These are phyloP conservation scores for Talaromyces liani DNA, from an alignment of 495 filamentous ascomycete species.

Conservation along the genomic window DNA sequence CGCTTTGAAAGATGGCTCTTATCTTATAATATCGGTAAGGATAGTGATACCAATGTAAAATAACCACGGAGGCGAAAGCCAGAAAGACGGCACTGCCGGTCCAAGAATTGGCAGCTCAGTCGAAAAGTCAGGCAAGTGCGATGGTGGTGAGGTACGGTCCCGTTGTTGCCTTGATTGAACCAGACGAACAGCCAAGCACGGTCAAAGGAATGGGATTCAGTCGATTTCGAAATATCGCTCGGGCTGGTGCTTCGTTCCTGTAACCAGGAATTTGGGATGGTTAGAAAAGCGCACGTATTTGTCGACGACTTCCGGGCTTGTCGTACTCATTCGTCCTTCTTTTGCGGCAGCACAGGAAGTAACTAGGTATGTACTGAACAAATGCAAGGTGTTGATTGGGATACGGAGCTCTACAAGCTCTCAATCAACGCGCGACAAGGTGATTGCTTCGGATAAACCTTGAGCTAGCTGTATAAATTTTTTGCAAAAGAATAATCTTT, in stretches of 20 bases:
- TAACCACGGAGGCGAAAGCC: neutral
- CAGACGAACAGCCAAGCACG: neutral
- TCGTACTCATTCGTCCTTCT: slow-evolving; percentile 1
- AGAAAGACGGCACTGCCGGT: neutral
- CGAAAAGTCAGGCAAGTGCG: neutral
- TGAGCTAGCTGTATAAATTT: neutral
- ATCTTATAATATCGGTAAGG: neutral
- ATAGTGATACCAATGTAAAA: neutral
- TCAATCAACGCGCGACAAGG: neutral
- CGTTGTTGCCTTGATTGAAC: neutral
- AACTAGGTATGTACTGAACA: neutral
- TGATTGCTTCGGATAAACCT: neutral
- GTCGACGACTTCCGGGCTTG: neutral
- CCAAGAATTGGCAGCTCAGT: neutral
- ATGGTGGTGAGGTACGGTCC: neutral
- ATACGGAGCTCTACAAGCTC: neutral
- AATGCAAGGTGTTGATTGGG: neutral
- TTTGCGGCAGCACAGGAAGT: neutral
- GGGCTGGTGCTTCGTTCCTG: neutral
- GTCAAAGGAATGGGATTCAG: neutral
- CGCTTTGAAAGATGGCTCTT: neutral
- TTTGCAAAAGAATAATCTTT: neutral
- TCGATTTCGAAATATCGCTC: neutral
- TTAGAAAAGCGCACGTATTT: neutral
- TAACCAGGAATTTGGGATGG: slow-evolving; percentile 1